Evolutionary conservation across 1,284 basidiomycete species (phyloP).

Genomic region (Naganishia sp.): DNA sequence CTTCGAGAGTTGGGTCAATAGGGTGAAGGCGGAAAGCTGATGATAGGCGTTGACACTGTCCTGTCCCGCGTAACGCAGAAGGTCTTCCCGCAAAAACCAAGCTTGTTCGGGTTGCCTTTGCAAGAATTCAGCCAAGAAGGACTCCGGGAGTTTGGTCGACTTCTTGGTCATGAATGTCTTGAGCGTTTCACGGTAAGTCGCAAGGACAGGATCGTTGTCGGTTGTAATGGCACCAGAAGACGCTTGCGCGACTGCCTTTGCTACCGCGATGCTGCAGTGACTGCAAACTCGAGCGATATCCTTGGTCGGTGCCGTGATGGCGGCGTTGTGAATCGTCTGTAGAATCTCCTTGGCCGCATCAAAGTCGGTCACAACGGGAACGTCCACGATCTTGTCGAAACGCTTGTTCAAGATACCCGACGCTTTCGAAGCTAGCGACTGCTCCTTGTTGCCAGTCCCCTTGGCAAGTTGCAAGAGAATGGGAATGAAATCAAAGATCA

Average conservation of each 20-base stretch:
- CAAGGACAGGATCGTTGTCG: conserved; percentile 54
- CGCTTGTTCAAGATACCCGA: conserved; percentile 72
- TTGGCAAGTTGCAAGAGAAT: conserved; percentile 75
- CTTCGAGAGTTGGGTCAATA: conserved; percentile 68
- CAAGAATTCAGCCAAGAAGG: conserved; percentile 79
- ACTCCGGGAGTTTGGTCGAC: conserved; percentile 69
- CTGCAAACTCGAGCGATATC: conserved; percentile 69
- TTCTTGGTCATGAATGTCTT: conserved; percentile 79
- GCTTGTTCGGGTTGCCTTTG: conserved; percentile 67
- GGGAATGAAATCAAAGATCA: conserved; percentile 67
- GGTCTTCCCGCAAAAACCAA: conserved; percentile 66
- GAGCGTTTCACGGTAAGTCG: conserved; percentile 68
- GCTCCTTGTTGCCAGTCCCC: conserved; percentile 69
- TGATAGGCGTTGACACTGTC: conserved; percentile 74
- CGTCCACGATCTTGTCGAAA: conserved; percentile 72
- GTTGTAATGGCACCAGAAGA: conserved; percentile 44
- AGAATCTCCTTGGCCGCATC: conserved; percentile 59
- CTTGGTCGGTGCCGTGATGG: conserved; percentile 64
- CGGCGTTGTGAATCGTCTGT: conserved; percentile 70
- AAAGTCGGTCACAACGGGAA: conserved; percentile 60
- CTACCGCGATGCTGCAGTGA: conserved; percentile 71
- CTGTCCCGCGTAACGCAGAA: conserved; percentile 59
- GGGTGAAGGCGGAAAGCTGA: conserved; percentile 70
- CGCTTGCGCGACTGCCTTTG: conserved; percentile 59
- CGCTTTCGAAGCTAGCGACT: conserved; percentile 82